phyloP scores from a whole-genome alignment of 2,329 filamentous ascomycete genomes.

The Colletotrichum falcatum region DNA sequence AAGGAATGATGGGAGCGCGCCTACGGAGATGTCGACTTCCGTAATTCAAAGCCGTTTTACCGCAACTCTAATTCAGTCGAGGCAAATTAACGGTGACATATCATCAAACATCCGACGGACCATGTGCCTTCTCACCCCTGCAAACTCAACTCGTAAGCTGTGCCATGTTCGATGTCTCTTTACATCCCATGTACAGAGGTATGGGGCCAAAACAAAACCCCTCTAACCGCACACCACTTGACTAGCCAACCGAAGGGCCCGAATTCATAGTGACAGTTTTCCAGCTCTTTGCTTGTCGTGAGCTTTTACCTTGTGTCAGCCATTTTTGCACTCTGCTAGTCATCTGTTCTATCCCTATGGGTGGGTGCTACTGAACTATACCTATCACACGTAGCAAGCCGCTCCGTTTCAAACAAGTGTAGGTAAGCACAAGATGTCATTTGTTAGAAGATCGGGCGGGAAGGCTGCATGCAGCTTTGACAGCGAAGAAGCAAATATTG shows the following conservation, averaged over 20 bases:
- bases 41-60: not conserved
- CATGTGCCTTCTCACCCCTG: not conserved
- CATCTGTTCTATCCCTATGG: too few relatives aligned
- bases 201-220: too few relatives aligned
- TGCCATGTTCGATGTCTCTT: too few relatives aligned
- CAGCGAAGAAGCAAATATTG: not conserved
- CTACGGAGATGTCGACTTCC: not conserved
- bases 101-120: not conserved
- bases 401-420: not conserved
- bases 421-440: not conserved
- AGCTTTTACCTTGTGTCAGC: too few relatives aligned
- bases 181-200: not conserved
- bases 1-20: not conserved
- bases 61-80: not conserved
- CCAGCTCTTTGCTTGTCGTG: too few relatives aligned
- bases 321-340: too few relatives aligned
- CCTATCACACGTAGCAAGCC: too few relatives aligned
- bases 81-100: not conserved
- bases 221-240: too few relatives aligned
- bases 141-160: not conserved
- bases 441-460: not conserved
- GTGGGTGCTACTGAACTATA: too few relatives aligned
- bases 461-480: not conserved
- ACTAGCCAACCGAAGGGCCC: too few relatives aligned
- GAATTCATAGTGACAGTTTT: too few relatives aligned